Evolutionary conservation across 192 early-diverging fungal genomes (phyloP), one percentile per base, ranked within the genome.

Genomic region (Rhizoclosmatium sp.): DNA sequence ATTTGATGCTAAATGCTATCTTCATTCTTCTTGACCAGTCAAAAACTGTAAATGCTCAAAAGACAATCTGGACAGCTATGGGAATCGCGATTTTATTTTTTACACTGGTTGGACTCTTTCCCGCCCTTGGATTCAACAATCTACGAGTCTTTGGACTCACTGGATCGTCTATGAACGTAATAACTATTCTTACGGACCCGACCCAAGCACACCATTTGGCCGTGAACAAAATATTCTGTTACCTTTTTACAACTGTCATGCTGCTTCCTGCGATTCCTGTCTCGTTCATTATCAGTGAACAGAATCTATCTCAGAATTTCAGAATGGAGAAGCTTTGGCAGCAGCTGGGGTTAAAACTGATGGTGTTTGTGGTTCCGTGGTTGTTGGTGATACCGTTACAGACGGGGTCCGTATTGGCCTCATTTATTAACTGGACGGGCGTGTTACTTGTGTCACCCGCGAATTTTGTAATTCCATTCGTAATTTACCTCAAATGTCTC

Each of bases 401-500:
- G 65, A 85, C 85, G 5, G 82, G 83, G 3, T 68, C 70, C n/a
- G 51, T 60, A 23, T 67, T 89, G 75, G 78, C 71, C 49, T 23
- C 47, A 0, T 86, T 90, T 78, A 81, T 86, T 47, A 82, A 59
- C 12, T 90, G 88, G 88, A 89, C 86, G 4, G 86, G 85, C 1
- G 69, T 88, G 48, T 21, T 90, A 14, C 86, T 89, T 69, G 84
- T 89, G 4, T 80, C 79, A 4, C 81, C 87, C 3, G 86, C 88
- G 12, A 90, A 90, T 72, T 90, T 87, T 72, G 81, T 90, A 9
- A 80, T 90, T 69, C 89, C 89, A 1, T 74, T 89, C 10, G 23
- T 89, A 14, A 90, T 90, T 62, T 90, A 88, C 71, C 56, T 90
- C 60, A 79, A 85, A 60, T 90, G 89, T 69, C 40, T 87, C 12